Conservation (phyloP, 345 rosid genomes). For the Melastoma malabathricum region DNA sequence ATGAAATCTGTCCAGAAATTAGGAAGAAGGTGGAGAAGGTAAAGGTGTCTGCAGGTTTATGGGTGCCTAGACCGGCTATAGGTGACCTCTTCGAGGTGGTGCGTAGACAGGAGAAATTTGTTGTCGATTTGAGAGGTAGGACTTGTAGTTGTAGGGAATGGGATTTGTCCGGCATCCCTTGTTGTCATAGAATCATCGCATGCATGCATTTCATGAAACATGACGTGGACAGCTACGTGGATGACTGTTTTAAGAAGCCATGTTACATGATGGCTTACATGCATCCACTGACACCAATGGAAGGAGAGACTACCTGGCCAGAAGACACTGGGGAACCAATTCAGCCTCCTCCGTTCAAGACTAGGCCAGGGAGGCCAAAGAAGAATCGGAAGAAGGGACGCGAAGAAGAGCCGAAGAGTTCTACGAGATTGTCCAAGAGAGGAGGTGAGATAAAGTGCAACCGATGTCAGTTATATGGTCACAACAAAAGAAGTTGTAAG, state of each 20-base stretch:
- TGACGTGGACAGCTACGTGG: not conserved
- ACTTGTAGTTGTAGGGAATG: not conserved
- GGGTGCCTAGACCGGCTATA: not conserved
- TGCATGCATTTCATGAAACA: conserved; percentile 1
- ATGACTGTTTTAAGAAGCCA: not conserved
- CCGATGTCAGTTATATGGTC: too few species aligned
- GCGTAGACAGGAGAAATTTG: not conserved
- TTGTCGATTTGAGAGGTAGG: not conserved
- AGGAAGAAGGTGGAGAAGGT: not conserved
- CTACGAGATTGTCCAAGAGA: too few species aligned
- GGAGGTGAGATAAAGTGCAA: too few species aligned
- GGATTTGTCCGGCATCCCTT: not conserved
- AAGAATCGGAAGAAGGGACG: too few species aligned
- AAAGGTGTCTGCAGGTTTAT: not conserved
- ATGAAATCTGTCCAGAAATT: not conserved
- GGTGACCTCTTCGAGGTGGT: not conserved
- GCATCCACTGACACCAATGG: not conserved
- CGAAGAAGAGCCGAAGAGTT: too few species aligned
- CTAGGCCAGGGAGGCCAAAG: too few species aligned
- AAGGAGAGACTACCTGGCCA: not conserved
- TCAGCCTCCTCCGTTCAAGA: not conserved
- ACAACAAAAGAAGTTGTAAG: too few species aligned
- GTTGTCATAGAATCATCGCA: not conserved
- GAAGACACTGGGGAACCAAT: too few species aligned
- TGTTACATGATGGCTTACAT: not conserved